Percentiles rank a stretch among this genome's conserved stretches.
Conservation (phyloP, 78 protist genomes). For the Protostelium mycophagum region DNA sequence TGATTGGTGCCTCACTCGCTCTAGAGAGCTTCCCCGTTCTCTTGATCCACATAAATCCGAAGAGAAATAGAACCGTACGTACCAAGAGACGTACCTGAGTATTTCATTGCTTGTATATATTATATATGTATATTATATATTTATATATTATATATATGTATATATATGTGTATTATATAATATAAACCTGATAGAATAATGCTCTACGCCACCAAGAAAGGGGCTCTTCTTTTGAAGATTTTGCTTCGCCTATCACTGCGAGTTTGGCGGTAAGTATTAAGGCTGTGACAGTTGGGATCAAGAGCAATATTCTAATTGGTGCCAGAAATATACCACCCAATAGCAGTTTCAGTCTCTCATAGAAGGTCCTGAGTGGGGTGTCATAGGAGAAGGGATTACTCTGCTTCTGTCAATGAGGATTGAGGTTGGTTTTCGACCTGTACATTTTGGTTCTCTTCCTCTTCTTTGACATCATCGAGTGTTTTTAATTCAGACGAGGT, state of each 20-base stretch:
- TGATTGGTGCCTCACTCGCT: background rate
- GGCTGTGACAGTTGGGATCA: background rate
- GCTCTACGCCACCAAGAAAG: background rate
- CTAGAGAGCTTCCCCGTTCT: background rate
- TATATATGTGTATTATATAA: no score
- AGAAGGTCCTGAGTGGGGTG: background rate
- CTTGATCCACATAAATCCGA: background rate
- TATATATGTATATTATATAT: no score
- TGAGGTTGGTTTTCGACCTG: no score
- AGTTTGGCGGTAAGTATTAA: background rate
- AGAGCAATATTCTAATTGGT: background rate
- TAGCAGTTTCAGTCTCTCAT: background rate
- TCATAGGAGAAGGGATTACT: background rate
- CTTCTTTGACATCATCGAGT: no score
- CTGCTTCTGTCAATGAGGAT: no score
- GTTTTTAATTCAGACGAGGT: no score
- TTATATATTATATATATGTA: no score
- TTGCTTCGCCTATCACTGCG: background rate
- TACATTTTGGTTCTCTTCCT: no score
- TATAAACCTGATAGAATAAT: background rate
- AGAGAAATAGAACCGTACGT: background rate
- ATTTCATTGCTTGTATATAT: no score
- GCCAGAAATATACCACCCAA: background rate
- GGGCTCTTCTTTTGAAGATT: background rate
- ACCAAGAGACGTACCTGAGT: background rate